phyloP scores from a whole-genome alignment of 2,329 filamentous ascomycete species.

The Aspergillus sp. region DNA sequence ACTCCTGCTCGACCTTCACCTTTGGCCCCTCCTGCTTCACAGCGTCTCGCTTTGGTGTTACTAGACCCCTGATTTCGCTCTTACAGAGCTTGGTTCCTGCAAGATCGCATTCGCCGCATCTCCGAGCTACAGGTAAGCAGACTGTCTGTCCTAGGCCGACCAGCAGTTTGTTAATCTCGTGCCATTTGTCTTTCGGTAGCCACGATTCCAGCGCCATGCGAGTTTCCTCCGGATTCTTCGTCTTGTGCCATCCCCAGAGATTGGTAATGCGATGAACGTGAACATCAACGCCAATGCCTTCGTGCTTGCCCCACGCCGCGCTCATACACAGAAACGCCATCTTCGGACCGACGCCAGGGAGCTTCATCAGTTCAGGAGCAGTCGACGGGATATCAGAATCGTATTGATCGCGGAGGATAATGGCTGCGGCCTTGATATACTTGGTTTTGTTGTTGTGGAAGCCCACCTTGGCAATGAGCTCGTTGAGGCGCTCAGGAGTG shows the following conservation, averaged over 20 bases:
- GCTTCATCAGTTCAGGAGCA: conserved; percentile 70
- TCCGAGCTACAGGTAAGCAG: conserved; percentile 75
- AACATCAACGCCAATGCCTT: conserved; percentile 90
- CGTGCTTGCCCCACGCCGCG: conserved; percentile 67
- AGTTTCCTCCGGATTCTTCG: conserved; percentile 79
- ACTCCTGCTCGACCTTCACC: conserved; percentile 27
- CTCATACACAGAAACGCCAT: conserved; percentile 90
- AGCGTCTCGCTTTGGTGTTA: conserved; percentile 48
- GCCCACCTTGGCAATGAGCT: conserved; percentile 78
- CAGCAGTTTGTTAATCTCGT: conserved; percentile 86
- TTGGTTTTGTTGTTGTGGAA: conserved; percentile 96
- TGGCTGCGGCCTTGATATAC: conserved; percentile 73
- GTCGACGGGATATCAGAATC: conserved; percentile 77
- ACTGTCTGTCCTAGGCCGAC: conserved; percentile 87
- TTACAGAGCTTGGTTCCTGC: conserved; percentile 75
- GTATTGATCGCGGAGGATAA: conserved; percentile 70
- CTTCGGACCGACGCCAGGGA: conserved; percentile 89
- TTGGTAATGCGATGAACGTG: conserved; percentile 95
- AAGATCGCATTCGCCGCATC: conserved; percentile 83
- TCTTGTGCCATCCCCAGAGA: conserved; percentile 88
- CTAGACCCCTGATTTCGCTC: conserved; percentile 67
- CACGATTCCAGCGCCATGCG: conserved; percentile 73
- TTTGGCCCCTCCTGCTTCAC: conserved; percentile 15
- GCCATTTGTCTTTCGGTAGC: conserved; percentile 83
- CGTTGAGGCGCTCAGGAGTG: conserved; percentile 65